Percentiles rank a stretch among this genome's conserved stretches.
Evolutionary conservation across 2,329 filamentous ascomycete species (phyloP).

Genomic region (Xenoacremonium recifei): DNA sequence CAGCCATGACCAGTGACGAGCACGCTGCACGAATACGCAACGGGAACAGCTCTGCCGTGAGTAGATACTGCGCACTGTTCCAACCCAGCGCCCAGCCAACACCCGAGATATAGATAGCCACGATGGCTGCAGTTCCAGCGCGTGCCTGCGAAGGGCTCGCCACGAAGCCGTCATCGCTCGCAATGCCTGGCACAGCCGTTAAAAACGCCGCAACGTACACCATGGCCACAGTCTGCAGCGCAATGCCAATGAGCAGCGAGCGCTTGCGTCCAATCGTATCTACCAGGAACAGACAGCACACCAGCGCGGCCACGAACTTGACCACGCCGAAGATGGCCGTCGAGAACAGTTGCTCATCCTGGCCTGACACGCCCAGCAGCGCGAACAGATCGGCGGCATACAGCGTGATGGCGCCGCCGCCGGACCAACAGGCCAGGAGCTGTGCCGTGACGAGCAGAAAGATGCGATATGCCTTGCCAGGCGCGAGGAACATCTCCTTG

Average conservation of each 20-base stretch:
- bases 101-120: constrained; percentile 70
- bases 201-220: constrained; percentile 62
- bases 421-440: constrained; percentile 71
- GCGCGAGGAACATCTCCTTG: constrained; percentile 66
- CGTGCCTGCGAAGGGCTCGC: constrained; percentile 48
- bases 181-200: constrained; percentile 59
- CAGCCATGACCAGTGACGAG: constrained; percentile 71
- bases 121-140: constrained; percentile 65
- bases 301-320: constrained; percentile 65
- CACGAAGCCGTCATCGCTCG: constrained; percentile 45
- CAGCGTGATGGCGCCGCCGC: constrained; percentile 71
- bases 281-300: constrained; percentile 75
- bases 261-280: constrained; percentile 76
- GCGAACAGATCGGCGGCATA: constrained; percentile 74
- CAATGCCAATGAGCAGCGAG: constrained; percentile 59
- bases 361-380: constrained; percentile 67
- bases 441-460: constrained; percentile 68
- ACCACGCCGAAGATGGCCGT: constrained; percentile 75
- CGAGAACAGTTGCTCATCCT: constrained; percentile 67
- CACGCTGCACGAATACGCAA: constrained; percentile 69
- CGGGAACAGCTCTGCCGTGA: constrained; percentile 76
- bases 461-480: constrained; percentile 70
- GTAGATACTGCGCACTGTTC: constrained; percentile 77
- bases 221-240: constrained; percentile 61
- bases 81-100: constrained; percentile 70